Base-by-base conservation (phyloP, 192 early-diverging fungal species). In the Gigaspora rosea region DNA sequence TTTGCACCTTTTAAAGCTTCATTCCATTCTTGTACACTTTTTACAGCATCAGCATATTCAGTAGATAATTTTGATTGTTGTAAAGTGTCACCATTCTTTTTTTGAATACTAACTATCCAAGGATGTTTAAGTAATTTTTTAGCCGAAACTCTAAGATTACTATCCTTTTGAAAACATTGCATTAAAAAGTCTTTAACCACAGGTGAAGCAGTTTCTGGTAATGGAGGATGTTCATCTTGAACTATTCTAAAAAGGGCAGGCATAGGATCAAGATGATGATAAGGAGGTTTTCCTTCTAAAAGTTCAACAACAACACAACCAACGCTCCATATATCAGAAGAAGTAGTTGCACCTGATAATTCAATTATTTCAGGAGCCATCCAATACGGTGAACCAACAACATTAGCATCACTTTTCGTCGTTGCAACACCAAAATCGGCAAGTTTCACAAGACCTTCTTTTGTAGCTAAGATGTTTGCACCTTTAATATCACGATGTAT, bases 401-500 rank as follows among this genome's bases (percentile, higher is more conserved):
- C 85, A n/a, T 82, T 80, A 78, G 79, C 68, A 56, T 85, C 81
- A 8, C 80, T 81, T 20, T 78, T 87, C 33, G 89, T 86, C 0
- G 91, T 92, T 2, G 91, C 89, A 0, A 93, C 91, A 64, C 92
- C 92, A 85, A 93, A 93, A 71, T 93, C 92, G 0, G 92, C 91
- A n/a, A 93, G 85, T 77, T 93, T 93, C 7, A 92, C 90, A 10
- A 87, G 68, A 20, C 91, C 91, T 56, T 91, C 88, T 72, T 92
- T 92, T 0, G 91, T 88, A 27, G 90, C 83, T 22, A 93, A 78
- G 8, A 93, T 89, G 77, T 93, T 93, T 66, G 86, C 89, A 75
- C 94, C 93, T 86, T 99, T 99, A 63, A 98, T 93, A 72, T 96
- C 96, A 33, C 95, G 91, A 78, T 97, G 96, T 33, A 98, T 86